Percentiles rank a stretch among this genome's conserved stretches.
Evolutionary conservation across 2,329 filamentous ascomycete genomes (phyloP).

Genomic region (Atkinsonella hypoxylon): DNA sequence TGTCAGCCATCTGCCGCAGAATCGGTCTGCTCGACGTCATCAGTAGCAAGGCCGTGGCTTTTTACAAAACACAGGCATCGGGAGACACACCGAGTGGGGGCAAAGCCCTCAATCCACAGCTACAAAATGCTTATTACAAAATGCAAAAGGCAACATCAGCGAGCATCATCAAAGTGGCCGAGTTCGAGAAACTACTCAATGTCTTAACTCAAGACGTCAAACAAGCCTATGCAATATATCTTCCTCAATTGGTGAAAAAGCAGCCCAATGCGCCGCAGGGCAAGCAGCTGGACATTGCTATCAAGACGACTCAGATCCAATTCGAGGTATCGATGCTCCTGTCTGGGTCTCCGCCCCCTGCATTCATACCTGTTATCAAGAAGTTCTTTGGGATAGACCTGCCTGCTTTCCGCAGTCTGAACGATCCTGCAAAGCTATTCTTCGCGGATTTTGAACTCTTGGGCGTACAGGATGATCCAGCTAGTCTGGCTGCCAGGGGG

Average conservation of each 20-base stretch:
- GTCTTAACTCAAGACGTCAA: slow-evolving; percentile 36
- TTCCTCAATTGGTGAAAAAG: slow-evolving; percentile 33
- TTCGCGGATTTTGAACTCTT: slow-evolving; percentile 61
- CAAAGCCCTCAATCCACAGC: slow-evolving; percentile 34
- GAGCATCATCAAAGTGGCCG: slow-evolving; percentile 43
- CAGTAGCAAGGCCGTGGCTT: slow-evolving; percentile 36
- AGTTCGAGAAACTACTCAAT: slow-evolving; percentile 51
- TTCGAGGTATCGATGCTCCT: slow-evolving; percentile 42
- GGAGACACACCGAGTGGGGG: slow-evolving; percentile 26
- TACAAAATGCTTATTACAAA: slow-evolving; percentile 44
- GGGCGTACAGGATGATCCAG: slow-evolving; percentile 47
- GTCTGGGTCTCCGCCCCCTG: slow-evolving; percentile 30
- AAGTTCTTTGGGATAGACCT: slow-evolving; percentile 51
- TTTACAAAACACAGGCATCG: slow-evolving; percentile 33
- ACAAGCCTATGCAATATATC: slow-evolving; percentile 34
- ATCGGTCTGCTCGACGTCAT: slow-evolving; percentile 44
- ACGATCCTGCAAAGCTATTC: slow-evolving; percentile 57
- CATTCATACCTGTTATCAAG: slow-evolving; percentile 47
- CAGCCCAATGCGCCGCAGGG: slow-evolving; percentile 31
- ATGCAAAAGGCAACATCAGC: slow-evolving; percentile 39
- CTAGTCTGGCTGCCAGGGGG: slow-evolving; percentile 29
- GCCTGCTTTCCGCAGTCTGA: slow-evolving; percentile 41
- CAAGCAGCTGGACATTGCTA: slow-evolving; percentile 29
- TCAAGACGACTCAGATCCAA: slow-evolving; percentile 35
- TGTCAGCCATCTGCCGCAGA: slow-evolving; percentile 56